Percentiles rank a stretch among this genome's conserved stretches.
phyloP scores from a whole-genome alignment of 2,329 filamentous ascomycete genomes.

The Trichoderma oligosporum region DNA sequence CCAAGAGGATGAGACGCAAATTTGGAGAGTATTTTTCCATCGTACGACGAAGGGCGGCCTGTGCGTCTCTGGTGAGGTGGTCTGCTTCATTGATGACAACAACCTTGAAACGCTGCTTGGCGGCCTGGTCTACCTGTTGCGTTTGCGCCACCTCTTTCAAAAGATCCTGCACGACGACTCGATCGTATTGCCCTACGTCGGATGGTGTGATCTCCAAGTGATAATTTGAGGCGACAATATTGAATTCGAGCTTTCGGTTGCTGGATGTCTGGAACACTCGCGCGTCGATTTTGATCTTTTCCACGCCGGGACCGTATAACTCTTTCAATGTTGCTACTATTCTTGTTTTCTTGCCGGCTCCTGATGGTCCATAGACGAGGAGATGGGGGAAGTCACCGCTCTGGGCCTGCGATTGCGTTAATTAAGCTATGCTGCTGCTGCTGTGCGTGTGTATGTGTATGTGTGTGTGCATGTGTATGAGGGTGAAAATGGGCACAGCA shows the following conservation, averaged over 20 bases:
- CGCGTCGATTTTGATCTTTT: conserved; percentile 99
- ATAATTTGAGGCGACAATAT: conserved; percentile 95
- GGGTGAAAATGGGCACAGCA: background rate
- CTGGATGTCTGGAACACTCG: conserved; percentile 92
- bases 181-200: conserved; percentile 93
- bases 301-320: conserved; percentile 91
- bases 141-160: conserved; percentile 98
- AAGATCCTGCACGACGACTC: conserved; percentile 91
- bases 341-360: conserved; percentile 95
- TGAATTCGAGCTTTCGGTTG: conserved; percentile 98
- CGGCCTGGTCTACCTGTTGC: conserved; percentile 92
- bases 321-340: conserved; percentile 95
- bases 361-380: conserved; percentile 92
- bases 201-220: conserved; percentile 98
- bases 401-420: conserved; percentile 64
- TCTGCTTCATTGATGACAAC: conserved; percentile 99
- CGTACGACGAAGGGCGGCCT: conserved; percentile 87
- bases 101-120: conserved; percentile 93
- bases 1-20: conserved; percentile 81
- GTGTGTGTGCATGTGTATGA: too few species aligned
- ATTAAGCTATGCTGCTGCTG: background rate
- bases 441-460: background rate
- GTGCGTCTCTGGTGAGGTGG: conserved; percentile 86
- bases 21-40: conserved; percentile 99
- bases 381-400: conserved; percentile 97